phyloP scores from a whole-genome alignment of 2,329 filamentous ascomycete genomes.

The Elsinoe australis region DNA sequence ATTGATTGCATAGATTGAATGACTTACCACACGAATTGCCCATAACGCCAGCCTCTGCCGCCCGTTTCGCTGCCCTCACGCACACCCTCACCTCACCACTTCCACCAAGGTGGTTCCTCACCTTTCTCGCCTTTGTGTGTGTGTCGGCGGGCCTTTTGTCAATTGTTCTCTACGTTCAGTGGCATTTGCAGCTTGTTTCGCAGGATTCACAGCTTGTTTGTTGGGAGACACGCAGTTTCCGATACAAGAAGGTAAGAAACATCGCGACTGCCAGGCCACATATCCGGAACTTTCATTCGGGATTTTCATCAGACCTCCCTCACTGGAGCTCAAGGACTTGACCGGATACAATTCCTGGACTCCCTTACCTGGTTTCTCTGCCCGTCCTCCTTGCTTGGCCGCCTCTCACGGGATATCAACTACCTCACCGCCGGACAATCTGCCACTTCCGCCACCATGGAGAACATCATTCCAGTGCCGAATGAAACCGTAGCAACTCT shows the following conservation, averaged over 20 bases:
- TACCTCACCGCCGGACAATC: neutral
- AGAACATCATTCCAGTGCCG: constrained; percentile 41
- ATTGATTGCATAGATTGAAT: constrained; percentile 10
- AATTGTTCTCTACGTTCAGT: neutral
- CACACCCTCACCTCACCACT: neutral
- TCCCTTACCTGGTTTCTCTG: no score
- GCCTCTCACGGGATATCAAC: neutral
- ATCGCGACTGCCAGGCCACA: neutral
- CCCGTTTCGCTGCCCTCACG: neutral
- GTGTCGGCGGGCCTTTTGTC: neutral
- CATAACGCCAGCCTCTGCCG: constrained; percentile 11
- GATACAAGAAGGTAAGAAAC: neutral
- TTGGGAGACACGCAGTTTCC: neutral
- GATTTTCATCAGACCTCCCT: no score
- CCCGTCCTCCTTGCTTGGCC: no score
- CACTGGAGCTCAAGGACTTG: no score
- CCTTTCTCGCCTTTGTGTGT: neutral
- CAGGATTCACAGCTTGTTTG: neutral
- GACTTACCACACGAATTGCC: no score
- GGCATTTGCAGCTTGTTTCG: neutral
- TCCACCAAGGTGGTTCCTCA: neutral
- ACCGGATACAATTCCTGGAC: no score
- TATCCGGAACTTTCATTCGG: no score
- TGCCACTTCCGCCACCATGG: constrained; percentile 20
- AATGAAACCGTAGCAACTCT: constrained; percentile 50